Conservation (phyloP, 331 rosid genomes). For the Acacia pycnantha region DNA sequence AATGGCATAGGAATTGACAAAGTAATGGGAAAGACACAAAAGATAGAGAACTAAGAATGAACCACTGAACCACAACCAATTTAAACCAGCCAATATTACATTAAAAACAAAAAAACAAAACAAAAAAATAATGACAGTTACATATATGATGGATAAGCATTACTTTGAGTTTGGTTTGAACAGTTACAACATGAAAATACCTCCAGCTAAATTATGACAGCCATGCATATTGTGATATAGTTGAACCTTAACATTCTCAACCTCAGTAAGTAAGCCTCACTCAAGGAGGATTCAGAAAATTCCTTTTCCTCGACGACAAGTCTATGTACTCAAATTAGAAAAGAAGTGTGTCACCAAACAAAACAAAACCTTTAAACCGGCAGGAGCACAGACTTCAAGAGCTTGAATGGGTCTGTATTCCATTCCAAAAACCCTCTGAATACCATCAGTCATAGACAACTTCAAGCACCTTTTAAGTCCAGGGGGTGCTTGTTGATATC, state of each 20-base stretch:
- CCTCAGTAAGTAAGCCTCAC: not conserved
- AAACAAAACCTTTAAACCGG: slow-evolving; percentile 82
- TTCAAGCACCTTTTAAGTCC: slow-evolving; percentile 78
- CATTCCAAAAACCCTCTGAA: slow-evolving; percentile 80
- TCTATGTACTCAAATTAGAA: not conserved
- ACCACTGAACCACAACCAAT: not conserved
- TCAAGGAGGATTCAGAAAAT: not conserved
- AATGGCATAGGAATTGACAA: slow-evolving; percentile 15
- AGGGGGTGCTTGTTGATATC: slow-evolving; percentile 69
- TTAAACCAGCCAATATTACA: not conserved
- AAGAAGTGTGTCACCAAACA: not conserved
- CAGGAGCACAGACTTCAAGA: slow-evolving; percentile 71
- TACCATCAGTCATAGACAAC: slow-evolving; percentile 85
- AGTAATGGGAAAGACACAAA: slow-evolving; percentile 9
- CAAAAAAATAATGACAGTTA: not conserved
- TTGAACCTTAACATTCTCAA: not conserved
- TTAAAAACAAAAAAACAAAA: not conserved
- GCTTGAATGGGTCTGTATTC: slow-evolving; percentile 85
- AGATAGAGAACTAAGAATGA: not conserved
- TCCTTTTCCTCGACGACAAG: not conserved
- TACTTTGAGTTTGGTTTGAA: slow-evolving; percentile 2
- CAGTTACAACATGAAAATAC: not conserved
- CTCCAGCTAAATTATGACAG: slow-evolving; percentile 4
- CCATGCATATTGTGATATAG: slow-evolving; percentile 1
- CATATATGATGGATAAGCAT: not conserved